Base-by-base conservation (phyloP, 108 stramenopile species). In the Pseudonitzschia pungens region DNA sequence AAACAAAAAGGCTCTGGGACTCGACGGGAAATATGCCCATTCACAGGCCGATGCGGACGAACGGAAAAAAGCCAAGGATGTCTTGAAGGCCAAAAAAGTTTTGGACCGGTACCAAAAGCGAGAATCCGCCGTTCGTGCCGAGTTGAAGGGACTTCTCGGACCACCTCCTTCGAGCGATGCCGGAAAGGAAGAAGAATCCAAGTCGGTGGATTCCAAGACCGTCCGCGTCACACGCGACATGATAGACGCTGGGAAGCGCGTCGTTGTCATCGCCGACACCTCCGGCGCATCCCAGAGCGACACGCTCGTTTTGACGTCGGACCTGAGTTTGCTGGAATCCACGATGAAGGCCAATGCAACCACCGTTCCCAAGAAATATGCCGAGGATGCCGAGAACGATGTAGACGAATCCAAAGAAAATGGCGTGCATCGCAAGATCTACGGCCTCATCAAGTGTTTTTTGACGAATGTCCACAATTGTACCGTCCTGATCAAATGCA, bases 161-260 rank as follows among this genome's bases (percentile, higher is more conserved):
- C 77, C 81, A 11, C 76, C 74, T 1, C 29, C 65, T 16, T n/a
- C 72, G 66, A 67, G 77, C 32, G 66, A 45, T 12, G 78, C 65
- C 16, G 65, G 50, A 28, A 74, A 65, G 33, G 28, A 64, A 68
- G 73, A 70, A 67, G 81, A 81, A 72, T 66, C 81, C 58, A 87
- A 84, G 36, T 45, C 66, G 43, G 65, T 78, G 27, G 69, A 74
- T 53, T 31, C 73, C 65, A 64, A 71, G 28, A 62, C 60, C 4
- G 71, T 65, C 24, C 79, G 83, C 11, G 45, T 94, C 16, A 92
- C 89, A n/a, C 85, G 91, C 51, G 87, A 91, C n/a, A 77, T 80
- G 77, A 74, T 94, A 21, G 86, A 81, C 53, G 93, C 93, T 18
- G 91, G 89, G 0, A 92, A 90, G 48, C 89, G 93, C 12, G 93